Evolutionary conservation across 192 early-diverging fungal species (phyloP).

Genomic region (Allomyces arbusculus): DNA sequence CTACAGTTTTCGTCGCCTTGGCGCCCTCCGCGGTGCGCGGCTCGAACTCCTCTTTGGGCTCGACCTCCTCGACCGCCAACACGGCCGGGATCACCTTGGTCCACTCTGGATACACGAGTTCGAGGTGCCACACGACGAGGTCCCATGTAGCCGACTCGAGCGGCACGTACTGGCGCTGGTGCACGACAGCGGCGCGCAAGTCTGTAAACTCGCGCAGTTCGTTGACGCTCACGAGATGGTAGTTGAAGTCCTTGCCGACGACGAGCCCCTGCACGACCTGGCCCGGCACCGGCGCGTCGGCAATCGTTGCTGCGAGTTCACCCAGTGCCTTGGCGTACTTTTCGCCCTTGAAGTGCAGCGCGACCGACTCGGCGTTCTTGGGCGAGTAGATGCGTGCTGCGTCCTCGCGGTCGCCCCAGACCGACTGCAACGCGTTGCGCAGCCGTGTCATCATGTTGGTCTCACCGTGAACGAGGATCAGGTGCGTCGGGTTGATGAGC

Average conservation of each 20-base stretch:
- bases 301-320: not conserved
- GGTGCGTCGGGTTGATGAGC: constrained; percentile 71
- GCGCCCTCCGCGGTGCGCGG: no score
- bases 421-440: constrained; percentile 62
- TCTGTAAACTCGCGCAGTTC: constrained; percentile 72
- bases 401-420: constrained; percentile 53
- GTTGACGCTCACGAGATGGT: constrained; percentile 54
- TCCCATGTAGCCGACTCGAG: constrained; percentile 25
- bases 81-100: constrained; percentile 3
- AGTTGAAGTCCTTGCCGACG: constrained; percentile 75
- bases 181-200: constrained; percentile 51
- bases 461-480: constrained; percentile 89
- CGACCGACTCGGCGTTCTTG: constrained; percentile 68
- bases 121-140: constrained; percentile 72
- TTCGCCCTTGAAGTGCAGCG: constrained; percentile 82
- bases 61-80: not conserved
- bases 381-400: constrained; percentile 72
- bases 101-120: constrained; percentile 56
- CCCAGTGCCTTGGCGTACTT: constrained; percentile 64
- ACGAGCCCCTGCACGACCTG: constrained; percentile 36
- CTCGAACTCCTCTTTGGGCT: not conserved
- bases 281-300: not conserved
- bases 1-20: no score
- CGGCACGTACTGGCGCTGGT: constrained; percentile 28
- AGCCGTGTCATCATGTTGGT: constrained; percentile 81